These are phyloP conservation scores for Colletotrichum sp. DNA, from an alignment of 2,329 filamentous ascomycete genomes.

Conservation along the genomic window DNA sequence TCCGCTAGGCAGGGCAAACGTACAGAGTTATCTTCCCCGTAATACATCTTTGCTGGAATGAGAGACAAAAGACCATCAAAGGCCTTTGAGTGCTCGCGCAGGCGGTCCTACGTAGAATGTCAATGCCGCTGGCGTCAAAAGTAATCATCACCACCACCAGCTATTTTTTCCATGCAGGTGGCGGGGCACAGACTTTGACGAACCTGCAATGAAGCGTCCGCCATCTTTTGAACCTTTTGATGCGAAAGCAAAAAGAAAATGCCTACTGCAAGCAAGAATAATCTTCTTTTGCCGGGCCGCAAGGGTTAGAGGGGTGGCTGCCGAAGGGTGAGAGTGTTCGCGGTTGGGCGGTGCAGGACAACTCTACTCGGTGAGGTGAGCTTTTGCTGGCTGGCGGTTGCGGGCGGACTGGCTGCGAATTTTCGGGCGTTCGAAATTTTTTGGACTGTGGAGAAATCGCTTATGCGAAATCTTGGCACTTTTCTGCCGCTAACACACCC, in stretches of 20 bases:
- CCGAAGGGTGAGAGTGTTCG: neutral
- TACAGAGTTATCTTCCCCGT: constrained; percentile 84
- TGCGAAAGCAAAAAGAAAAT: neutral
- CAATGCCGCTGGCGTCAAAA: neutral
- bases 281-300: neutral
- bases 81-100: constrained; percentile 63
- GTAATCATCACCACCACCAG: constrained; percentile 5
- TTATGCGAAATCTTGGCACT: constrained; percentile 24
- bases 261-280: neutral
- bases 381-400: constrained; percentile 6
- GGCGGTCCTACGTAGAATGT: constrained; percentile 22
- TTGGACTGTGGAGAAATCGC: constrained; percentile 25
- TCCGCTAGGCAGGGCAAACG: constrained; percentile 40
- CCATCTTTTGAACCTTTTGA: constrained; percentile 36
- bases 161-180: neutral
- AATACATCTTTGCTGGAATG: constrained; percentile 91
- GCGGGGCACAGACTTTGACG: constrained; percentile 32
- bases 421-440: constrained; percentile 23
- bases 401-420: constrained; percentile 21
- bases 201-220: constrained; percentile 53
- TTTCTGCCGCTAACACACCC: constrained; percentile 8
- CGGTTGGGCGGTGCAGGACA: neutral
- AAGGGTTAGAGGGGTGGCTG: neutral
- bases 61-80: constrained; percentile 88
- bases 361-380: constrained; percentile 8